Base-by-base conservation (phyloP, 1,139 yeast genomes). In the Suhomyces yuchorum region DNA sequence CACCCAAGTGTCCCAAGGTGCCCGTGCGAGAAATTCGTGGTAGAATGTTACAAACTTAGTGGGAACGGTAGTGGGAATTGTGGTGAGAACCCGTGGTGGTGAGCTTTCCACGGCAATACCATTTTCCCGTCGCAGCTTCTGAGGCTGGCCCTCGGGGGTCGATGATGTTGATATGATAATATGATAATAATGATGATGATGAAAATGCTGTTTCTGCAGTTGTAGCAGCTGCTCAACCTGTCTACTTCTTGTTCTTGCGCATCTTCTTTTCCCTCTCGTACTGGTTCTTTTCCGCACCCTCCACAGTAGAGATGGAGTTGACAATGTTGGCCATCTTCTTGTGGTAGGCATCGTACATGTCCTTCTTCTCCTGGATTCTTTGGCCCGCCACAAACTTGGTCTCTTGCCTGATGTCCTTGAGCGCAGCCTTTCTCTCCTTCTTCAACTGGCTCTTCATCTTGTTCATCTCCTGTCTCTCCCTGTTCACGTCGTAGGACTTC, bases 231-330 rank as follows among this genome's bases (percentile, higher is more conserved):
- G 8, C 19, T 9, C 19, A 14, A 8, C 19, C 7, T 9, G 24
- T 6, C 12, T 17, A 39, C 42, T 39, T 39, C 28, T 39, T 39
- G 42, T 73, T 68, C 65, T 82, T 83, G 60, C 91, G 79, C 55
- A 77, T 73, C 66, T 80, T 84, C 77, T 82, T 87, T 63, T 91
- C 98, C 54, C 91, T 78, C 63, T 90, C 97, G 66, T 91, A 92
- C 59, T 85, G 85, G 64, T 93, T 92, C 77, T 88, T 87, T 62
- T 90, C 97, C 6, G 95, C 88, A 59, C 98, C 98, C 75, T 92
- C 98, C 57, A 86, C 88, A 2, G 97, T 89, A 54, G 87, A 87
- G 61, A 92, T 88, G 47, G 92, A 82, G 59, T 92, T 87, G 64
- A 87, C 85, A 66, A 95, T 85, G 55, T 80, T 80, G 41, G 96